These are phyloP conservation scores for Colletotrichum chrysophilum DNA, from an alignment of 2,329 filamentous ascomycete species.

Conservation along the genomic window DNA sequence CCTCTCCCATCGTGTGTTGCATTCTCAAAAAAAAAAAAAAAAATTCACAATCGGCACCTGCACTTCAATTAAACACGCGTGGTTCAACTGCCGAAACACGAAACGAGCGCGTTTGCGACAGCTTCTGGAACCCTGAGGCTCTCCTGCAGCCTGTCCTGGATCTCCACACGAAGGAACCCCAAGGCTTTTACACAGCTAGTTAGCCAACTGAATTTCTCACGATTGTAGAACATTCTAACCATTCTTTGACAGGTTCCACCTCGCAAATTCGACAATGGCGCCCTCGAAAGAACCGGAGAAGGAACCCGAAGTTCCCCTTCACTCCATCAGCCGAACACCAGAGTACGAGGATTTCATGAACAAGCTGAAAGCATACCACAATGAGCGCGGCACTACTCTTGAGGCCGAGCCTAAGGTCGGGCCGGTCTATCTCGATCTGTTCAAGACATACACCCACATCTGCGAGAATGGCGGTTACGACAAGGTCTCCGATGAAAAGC, in stretches of 20 bases:
- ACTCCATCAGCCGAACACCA: slow-evolving; percentile 62
- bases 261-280: neutral
- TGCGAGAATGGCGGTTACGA: slow-evolving; percentile 84
- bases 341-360: slow-evolving; percentile 83
- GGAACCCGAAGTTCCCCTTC: slow-evolving; percentile 31
- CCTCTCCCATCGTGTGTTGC: neutral
- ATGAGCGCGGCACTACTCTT: slow-evolving; percentile 78
- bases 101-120: neutral
- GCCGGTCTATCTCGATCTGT: slow-evolving; percentile 75
- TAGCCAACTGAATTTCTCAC: neutral
- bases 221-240: neutral
- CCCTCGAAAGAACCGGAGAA: neutral
- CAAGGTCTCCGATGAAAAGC: slow-evolving; percentile 80
- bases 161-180: neutral
- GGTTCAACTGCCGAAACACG: neutral
- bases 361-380: slow-evolving; percentile 75
- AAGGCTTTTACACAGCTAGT: neutral
- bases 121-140: neutral
- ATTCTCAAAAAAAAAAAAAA: neutral
- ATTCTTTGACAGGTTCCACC: neutral
- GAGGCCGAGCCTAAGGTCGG: slow-evolving; percentile 85
- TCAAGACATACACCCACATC: slow-evolving; percentile 80
- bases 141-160: neutral
- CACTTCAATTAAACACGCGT: neutral
- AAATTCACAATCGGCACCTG: neutral